Base-by-base conservation (phyloP, 2,329 filamentous ascomycete genomes). In the Scopulariopsis brevicaulis region DNA sequence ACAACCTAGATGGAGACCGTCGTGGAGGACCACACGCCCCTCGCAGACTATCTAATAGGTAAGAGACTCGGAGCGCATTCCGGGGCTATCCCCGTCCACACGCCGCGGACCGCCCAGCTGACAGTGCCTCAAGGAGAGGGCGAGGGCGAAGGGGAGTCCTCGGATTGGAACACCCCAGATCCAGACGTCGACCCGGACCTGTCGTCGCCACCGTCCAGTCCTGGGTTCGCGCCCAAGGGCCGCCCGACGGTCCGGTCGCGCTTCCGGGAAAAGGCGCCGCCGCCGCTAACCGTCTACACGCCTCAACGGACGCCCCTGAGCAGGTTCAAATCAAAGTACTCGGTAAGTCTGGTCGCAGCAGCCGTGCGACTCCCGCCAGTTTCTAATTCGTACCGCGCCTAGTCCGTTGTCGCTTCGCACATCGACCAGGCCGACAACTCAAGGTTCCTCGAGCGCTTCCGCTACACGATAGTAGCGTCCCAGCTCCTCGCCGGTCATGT, bases 41-140 rank as follows among this genome's bases (percentile, higher is more conserved):
- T 96, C 73, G 91, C 90, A 69, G 85, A 89, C 67, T 94, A 94
- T 75, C 84, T 96, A 65, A 86, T 92, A 83, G 91, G 92, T 94
- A 73, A 67, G 46, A 18, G 8, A 11, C 55, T 34, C 24, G 24
- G 22, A 24, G 35, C n/a, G 54, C 20, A 43, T 22, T 34, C 54
- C 28, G 15, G 28, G 28, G 40, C 15, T n/a, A 18, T 14, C n/a
- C 40, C 14, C 12, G 46, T 24, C 40, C 34, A 7, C 3, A 4
- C 35, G 43, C 43, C 22, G 32, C 18, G 55, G 43, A 56, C 43
- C 20, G 12, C 72, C 59, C 46, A 37, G 59, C 64, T 65, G 59
- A 66, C 61, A 55, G 52, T 15, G 60, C 35, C 57, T 59, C 58
- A 61, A 77, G 74, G 74, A 70, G 78, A 81, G 71, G 79, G 76